A percentile compares a stretch with the other conserved stretches of the same genome.
Evolutionary conservation across 1,284 basidiomycete genomes (phyloP).

Genomic region (Ceratorhiza oryzae-sativae): DNA sequence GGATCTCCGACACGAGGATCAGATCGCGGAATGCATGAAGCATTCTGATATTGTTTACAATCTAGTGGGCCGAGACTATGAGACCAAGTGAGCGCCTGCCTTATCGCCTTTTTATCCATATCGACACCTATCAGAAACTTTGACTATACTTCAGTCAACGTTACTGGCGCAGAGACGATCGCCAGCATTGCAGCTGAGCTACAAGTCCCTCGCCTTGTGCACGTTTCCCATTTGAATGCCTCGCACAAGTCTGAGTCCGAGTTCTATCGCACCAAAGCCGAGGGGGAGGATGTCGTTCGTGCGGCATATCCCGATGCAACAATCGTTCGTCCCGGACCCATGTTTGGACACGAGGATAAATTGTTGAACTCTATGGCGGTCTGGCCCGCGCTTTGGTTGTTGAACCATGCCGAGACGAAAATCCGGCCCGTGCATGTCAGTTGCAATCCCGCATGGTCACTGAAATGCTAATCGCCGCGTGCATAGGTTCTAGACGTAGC

Average conservation of each 20-base stretch:
- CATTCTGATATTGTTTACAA: conserved; percentile 99
- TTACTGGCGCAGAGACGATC: conserved; percentile 79
- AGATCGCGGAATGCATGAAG: conserved; percentile 92
- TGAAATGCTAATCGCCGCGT: neutral
- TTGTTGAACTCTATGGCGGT: conserved; percentile 94
- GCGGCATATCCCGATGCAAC: conserved; percentile 87
- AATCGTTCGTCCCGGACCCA: conserved; percentile 83
- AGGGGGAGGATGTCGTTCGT: conserved; percentile 89
- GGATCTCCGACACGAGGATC: conserved; percentile 86
- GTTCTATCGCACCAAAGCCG: conserved; percentile 90
- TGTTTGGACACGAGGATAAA: conserved; percentile 96
- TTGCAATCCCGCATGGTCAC: conserved; percentile 37
- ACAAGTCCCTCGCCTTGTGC: conserved; percentile 88
- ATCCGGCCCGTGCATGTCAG: conserved; percentile 91
- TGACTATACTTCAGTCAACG: conserved; percentile 78
- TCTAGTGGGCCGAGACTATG: conserved; percentile 86
- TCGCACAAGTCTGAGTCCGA: conserved; percentile 77
- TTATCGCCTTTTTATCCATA: neutral
- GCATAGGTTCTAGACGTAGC: conserved; percentile 89
- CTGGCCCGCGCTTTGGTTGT: conserved; percentile 94
- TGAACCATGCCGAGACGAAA: conserved; percentile 87
- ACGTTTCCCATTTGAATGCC: conserved; percentile 96
- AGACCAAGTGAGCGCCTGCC: conserved; percentile 75
- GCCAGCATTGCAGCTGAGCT: conserved; percentile 80
- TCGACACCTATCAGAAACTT: conserved; percentile 70